These are phyloP conservation scores for Ailanthus altissimus DNA, from an alignment of 345 rosid species.

Conservation along the genomic window DNA sequence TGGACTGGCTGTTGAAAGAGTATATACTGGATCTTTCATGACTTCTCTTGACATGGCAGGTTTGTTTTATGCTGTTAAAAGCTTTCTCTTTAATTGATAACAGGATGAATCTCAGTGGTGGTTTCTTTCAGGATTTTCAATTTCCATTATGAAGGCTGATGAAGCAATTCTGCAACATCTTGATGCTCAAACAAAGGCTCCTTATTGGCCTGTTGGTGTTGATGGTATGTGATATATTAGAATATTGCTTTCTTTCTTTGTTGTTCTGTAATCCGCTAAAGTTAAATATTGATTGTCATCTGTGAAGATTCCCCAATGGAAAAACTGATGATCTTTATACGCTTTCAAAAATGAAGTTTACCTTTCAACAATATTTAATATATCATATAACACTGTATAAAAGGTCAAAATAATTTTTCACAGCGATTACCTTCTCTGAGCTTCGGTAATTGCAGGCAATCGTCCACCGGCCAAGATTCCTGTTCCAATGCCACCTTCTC, in stretches of 20 bases:
- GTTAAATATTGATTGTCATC: not conserved
- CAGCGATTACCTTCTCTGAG: constrained; percentile 1
- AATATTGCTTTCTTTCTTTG: constrained; percentile 16
- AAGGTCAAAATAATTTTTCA: constrained; percentile 7
- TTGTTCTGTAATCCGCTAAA: constrained; percentile 1
- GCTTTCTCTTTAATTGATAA: constrained; percentile 4
- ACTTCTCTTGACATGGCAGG: constrained; percentile 99
- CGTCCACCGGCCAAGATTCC: constrained; percentile 94
- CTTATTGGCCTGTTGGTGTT: constrained; percentile 89
- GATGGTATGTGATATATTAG: constrained; percentile 54
- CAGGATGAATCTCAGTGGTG: constrained; percentile 12
- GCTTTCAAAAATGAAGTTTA: not conserved
- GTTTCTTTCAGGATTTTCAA: constrained; percentile 73
- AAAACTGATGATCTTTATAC: constrained; percentile 11
- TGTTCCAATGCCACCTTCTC: constrained; percentile 70
- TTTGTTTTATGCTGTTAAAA: constrained; percentile 34
- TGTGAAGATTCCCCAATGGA: not conserved
- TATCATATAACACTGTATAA: not conserved
- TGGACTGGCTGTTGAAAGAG: constrained; percentile 97
- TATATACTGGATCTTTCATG: constrained; percentile 94
- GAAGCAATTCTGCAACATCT: constrained; percentile 58
- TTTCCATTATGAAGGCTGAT: constrained; percentile 92
- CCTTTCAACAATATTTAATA: not conserved
- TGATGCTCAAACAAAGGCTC: constrained; percentile 96
- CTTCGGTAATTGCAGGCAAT: constrained; percentile 52